Base-by-base conservation (phyloP, 164 flowering plant genomes). In the Vitis vinifera region DNA sequence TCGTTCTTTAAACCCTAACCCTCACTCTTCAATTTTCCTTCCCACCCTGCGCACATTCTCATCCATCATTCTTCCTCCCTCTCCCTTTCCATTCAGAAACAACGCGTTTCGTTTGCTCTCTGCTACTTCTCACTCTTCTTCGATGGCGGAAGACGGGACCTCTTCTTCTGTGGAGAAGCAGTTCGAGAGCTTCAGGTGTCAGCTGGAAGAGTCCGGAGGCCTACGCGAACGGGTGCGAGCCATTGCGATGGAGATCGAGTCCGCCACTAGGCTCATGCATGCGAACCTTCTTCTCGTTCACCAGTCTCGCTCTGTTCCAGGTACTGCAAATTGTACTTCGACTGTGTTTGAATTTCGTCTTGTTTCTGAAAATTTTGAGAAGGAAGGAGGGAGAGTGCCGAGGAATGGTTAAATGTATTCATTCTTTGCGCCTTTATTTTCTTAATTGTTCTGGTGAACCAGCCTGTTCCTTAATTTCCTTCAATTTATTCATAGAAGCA, bases 291-390 rank as follows among this genome's bases (percentile, higher is more conserved):
- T 95, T 59, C 91, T 88, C 11, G 88, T 95, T 56, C 97, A 95
- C 73, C 94, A 93, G 70, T 86, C 97, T 72, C 90, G 90, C 29
- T 91, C 96, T 0, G 53, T 85, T 63, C 79, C 96, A 16, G 99
- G 99, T 93, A 80, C 30, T 59, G n/a, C 4, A 10, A 10, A 11
- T 56, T 10, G 1, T 55, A 27, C 10, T 27, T 23, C 63, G n/a
- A 16, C n/a, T n/a, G 63, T 66, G 31, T 66, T n/a, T 51, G 4
- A 14, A 16, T 61, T 56, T 49, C 6, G 3, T 63, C 17, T 29
- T 5, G 0, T 47, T 65, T 17, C 27, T 51, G 15, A 3, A 3
- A 10, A 29, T 29, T 14, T n/a, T 16, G 14, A 1, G 62, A 0
- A 59, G 59, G 13, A 11, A 23, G 62, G 27, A 59, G 12, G 8